Conservation (phyloP, 805 yeast genomes). For the Wickerhamomyces mucosus region DNA sequence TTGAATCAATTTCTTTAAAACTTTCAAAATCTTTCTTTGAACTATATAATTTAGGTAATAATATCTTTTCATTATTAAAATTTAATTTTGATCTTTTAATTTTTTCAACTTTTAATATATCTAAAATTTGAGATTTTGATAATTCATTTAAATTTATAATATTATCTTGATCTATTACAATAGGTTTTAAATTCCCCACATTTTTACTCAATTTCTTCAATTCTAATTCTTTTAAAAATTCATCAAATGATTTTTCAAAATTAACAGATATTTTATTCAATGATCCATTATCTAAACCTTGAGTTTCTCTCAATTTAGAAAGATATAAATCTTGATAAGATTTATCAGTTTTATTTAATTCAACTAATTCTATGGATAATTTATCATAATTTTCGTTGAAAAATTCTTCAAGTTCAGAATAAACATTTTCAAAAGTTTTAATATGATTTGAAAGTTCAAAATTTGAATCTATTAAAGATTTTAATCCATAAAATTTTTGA, state of each 20-base stretch:
- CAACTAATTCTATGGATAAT: not conserved
- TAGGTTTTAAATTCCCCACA: slow-evolving; percentile 6
- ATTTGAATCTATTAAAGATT: not conserved
- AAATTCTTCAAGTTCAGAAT: not conserved
- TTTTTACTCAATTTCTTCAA: slow-evolving; percentile 8
- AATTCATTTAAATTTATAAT: slow-evolving; percentile 4
- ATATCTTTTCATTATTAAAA: slow-evolving; percentile 11
- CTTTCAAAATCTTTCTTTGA: slow-evolving; percentile 3
- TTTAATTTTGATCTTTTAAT: slow-evolving; percentile 10
- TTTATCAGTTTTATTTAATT: slow-evolving; percentile 9
- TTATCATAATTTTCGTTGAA: not conserved
- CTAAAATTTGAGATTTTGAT: slow-evolving; percentile 12
- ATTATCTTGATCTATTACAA: slow-evolving; percentile 10
- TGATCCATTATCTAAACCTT: slow-evolving; percentile 5
- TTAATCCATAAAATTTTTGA: not conserved
- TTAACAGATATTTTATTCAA: slow-evolving; percentile 9
- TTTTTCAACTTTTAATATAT: slow-evolving; percentile 13
- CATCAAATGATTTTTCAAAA: slow-evolving; percentile 11
- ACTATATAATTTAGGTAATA: slow-evolving; percentile 11
- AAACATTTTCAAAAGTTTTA: not conserved
- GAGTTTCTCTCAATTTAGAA: slow-evolving; percentile 4
- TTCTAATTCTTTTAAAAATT: slow-evolving; percentile 7
- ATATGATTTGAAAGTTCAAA: not conserved
- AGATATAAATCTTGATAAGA: slow-evolving; percentile 6
- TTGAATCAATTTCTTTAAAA: too few species aligned